These are phyloP conservation scores for Ambrosia trifida DNA, from an alignment of 129 eudicot genomes.

Conservation along the genomic window DNA sequence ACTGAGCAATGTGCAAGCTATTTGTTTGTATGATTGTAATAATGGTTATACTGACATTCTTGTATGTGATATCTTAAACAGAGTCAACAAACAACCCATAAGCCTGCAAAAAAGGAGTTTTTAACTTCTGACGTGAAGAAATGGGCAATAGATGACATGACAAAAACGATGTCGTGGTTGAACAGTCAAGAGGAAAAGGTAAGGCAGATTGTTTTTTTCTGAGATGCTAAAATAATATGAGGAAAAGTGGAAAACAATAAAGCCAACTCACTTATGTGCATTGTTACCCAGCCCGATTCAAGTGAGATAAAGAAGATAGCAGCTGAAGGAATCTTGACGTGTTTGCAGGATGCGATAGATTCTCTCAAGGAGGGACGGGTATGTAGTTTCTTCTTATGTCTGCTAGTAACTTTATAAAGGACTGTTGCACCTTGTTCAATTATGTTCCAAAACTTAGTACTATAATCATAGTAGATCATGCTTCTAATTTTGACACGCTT, in stretches of 20 bases:
- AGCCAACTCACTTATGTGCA: constrained; percentile 7
- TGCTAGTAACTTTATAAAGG: background rate
- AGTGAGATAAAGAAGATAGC: constrained; percentile 72
- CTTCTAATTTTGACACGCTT: background rate
- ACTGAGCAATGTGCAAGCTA: background rate
- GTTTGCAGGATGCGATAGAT: constrained; percentile 81
- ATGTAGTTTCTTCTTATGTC: background rate
- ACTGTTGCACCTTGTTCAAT: background rate
- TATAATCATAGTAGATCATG: background rate
- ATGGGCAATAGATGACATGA: constrained; percentile 84
- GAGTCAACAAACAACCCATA: constrained; percentile 17
- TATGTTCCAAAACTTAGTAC: background rate
- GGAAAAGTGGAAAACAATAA: background rate
- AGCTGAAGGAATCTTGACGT: constrained; percentile 81
- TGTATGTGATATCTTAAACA: constrained; percentile 30
- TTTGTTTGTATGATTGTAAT: constrained; percentile 5
- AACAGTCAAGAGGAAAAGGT: constrained; percentile 94
- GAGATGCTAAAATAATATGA: background rate
- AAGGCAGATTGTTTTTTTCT: constrained; percentile 6
- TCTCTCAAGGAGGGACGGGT: constrained; percentile 70
- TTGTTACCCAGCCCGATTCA: constrained; percentile 61
- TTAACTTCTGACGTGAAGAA: constrained; percentile 70
- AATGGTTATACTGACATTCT: background rate
- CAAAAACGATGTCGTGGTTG: constrained; percentile 77
- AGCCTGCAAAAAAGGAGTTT: constrained; percentile 41